Conservation (phyloP, 2,329 filamentous ascomycete genomes). For the Acarospora socialis region DNA sequence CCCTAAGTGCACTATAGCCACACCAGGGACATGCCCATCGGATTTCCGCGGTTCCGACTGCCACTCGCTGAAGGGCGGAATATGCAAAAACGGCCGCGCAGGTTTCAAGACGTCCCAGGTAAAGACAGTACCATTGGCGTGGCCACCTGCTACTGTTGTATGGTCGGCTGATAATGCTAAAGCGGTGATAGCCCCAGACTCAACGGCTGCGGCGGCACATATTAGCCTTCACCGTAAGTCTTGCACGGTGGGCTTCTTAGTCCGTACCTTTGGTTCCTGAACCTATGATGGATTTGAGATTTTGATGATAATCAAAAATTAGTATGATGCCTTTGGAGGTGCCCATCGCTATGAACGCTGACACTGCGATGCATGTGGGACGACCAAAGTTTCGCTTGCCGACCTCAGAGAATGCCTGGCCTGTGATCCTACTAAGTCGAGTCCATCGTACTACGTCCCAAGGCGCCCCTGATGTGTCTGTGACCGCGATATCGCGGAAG, state of each 20-base stretch:
- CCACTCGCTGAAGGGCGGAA: constrained; percentile 57
- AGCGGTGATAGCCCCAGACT: constrained; percentile 76
- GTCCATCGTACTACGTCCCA: constrained; percentile 99
- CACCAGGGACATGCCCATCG: constrained; percentile 71
- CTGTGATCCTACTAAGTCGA: constrained; percentile 74
- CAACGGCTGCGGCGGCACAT: constrained; percentile 49
- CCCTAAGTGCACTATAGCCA: constrained; percentile 75
- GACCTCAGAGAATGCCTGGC: constrained; percentile 80
- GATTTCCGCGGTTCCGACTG: constrained; percentile 50
- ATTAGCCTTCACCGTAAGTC: background rate
- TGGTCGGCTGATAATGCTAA: constrained; percentile 89
- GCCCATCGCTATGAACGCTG: constrained; percentile 75
- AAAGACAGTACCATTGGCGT: constrained; percentile 82
- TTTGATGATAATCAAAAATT: constrained; percentile 96
- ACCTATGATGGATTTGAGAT: constrained; percentile 83
- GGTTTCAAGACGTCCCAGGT: constrained; percentile 84
- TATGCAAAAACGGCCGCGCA: constrained; percentile 77
- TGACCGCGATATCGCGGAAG: constrained; percentile 46
- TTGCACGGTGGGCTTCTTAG: background rate
- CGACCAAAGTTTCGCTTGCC: constrained; percentile 85
- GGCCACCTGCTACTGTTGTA: constrained; percentile 77
- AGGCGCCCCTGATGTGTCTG: constrained; percentile 60
- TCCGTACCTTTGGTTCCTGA: constrained; percentile 70
- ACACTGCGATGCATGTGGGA: constrained; percentile 78
- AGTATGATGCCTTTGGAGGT: constrained; percentile 90